These are phyloP conservation scores for Sporothrix phasma DNA, from an alignment of 2,329 filamentous ascomycete genomes.

Conservation along the genomic window DNA sequence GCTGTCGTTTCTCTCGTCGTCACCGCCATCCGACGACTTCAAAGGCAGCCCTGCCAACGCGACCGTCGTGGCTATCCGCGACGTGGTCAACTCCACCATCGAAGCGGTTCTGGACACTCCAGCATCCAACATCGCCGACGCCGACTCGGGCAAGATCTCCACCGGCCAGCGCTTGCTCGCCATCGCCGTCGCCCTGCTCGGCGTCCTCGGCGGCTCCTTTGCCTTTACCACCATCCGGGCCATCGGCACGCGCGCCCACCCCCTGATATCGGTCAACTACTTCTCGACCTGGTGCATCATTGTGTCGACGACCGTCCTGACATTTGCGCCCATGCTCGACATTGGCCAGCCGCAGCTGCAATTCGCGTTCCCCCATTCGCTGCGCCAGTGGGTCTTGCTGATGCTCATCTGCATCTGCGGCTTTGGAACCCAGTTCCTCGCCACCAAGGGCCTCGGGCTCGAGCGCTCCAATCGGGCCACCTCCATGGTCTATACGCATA, in stretches of 20 bases:
- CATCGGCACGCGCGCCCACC: conserved; percentile 70
- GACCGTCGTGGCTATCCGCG: neutral
- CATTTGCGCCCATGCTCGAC: conserved; percentile 36
- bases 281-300: conserved; percentile 63
- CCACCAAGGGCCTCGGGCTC: conserved; percentile 64
- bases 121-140: neutral
- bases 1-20: conserved; percentile 24
- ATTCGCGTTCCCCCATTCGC: conserved; percentile 32
- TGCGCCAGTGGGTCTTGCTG: conserved; percentile 56
- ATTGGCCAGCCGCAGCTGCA: conserved; percentile 37
- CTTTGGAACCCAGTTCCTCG: conserved; percentile 77
- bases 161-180: conserved; percentile 19
- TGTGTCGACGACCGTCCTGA: conserved; percentile 53
- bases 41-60: neutral
- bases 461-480: conserved; percentile 52
- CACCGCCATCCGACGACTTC: neutral
- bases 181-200: conserved; percentile 48
- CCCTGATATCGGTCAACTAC: conserved; percentile 78
- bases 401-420: conserved; percentile 61
- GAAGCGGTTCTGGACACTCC: neutral
- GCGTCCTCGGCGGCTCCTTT: conserved; percentile 64
- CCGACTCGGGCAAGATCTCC: conserved; percentile 5
- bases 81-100: neutral
- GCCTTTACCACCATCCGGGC: conserved; percentile 68
- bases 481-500: conserved; percentile 49